These are phyloP conservation scores for Didymella exigua DNA, from an alignment of 2,329 filamentous ascomycete genomes.

Conservation along the genomic window DNA sequence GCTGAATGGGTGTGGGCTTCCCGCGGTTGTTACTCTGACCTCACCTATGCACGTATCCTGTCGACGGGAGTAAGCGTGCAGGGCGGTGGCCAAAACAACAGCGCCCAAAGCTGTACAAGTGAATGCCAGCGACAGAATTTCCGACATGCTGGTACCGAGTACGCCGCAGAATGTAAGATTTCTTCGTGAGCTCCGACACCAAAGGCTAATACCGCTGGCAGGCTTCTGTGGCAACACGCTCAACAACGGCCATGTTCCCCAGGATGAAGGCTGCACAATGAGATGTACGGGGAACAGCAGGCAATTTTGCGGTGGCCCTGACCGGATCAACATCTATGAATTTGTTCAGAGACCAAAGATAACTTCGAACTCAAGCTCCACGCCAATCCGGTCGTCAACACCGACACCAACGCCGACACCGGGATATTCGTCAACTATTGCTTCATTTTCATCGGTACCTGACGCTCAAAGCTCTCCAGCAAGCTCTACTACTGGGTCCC, in stretches of 20 bases:
- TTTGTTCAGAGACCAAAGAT: background rate
- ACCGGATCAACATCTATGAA: constrained; percentile 34
- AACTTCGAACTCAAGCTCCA: background rate
- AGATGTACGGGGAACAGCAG: constrained; percentile 19
- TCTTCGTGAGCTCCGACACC: background rate
- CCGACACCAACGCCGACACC: background rate
- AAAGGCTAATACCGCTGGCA: background rate
- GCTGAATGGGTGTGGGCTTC: constrained; percentile 3
- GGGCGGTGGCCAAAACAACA: constrained; percentile 16
- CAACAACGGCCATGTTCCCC: constrained; percentile 19
- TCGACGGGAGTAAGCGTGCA: constrained; percentile 1
- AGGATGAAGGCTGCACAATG: constrained; percentile 22
- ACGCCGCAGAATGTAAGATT: constrained; percentile 10
- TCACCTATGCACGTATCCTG: constrained; percentile 15
- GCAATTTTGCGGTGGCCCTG: constrained; percentile 23
- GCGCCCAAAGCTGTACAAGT: constrained; percentile 17
- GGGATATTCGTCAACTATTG: background rate
- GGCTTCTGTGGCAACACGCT: constrained; percentile 22
- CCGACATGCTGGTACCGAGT: constrained; percentile 17
- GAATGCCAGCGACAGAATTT: constrained; percentile 17
- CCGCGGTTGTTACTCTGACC: constrained; percentile 18
- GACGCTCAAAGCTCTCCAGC: background rate
- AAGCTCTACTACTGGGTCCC: background rate
- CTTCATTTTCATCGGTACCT: background rate
- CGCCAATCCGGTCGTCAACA: background rate